These are phyloP conservation scores for Carex scoparia DNA, from an alignment of 176 grass and related monocot genomes.

Conservation along the genomic window DNA sequence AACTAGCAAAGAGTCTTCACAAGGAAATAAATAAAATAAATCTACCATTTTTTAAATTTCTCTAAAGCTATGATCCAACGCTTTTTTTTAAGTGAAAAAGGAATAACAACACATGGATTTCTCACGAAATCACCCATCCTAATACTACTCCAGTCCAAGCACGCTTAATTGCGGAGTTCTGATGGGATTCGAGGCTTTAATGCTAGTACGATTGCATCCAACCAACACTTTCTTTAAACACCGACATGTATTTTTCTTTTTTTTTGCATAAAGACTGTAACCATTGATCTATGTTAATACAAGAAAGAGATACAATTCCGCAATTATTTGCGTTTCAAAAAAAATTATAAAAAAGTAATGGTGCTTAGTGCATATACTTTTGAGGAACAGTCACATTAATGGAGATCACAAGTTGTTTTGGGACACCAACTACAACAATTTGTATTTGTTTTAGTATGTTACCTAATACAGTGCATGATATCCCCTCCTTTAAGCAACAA, in stretches of 20 bases:
- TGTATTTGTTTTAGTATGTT: neutral
- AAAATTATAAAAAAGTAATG: neutral
- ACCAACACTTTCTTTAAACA: neutral
- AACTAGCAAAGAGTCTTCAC: neutral
- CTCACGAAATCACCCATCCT: too few relatives aligned
- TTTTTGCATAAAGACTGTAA: neutral
- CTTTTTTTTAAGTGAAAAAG: neutral
- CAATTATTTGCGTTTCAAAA: neutral
- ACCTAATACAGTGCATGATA: neutral
- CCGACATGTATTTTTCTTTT: neutral
- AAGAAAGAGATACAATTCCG: neutral
- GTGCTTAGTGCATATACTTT: neutral
- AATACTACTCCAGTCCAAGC: too few relatives aligned
- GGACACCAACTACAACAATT: constrained; percentile 6
- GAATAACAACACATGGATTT: too few relatives aligned
- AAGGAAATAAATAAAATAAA: neutral
- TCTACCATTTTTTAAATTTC: neutral
- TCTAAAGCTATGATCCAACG: neutral
- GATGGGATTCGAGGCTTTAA: too few relatives aligned
- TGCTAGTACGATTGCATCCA: too few relatives aligned
- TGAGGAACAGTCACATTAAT: neutral
- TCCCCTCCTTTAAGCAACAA: neutral
- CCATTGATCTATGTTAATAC: neutral
- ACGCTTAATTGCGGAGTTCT: too few relatives aligned
- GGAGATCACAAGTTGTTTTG: neutral